Base-by-base conservation (phyloP, 495 filamentous ascomycete genomes). In the Hypoxylon lenormandii region DNA sequence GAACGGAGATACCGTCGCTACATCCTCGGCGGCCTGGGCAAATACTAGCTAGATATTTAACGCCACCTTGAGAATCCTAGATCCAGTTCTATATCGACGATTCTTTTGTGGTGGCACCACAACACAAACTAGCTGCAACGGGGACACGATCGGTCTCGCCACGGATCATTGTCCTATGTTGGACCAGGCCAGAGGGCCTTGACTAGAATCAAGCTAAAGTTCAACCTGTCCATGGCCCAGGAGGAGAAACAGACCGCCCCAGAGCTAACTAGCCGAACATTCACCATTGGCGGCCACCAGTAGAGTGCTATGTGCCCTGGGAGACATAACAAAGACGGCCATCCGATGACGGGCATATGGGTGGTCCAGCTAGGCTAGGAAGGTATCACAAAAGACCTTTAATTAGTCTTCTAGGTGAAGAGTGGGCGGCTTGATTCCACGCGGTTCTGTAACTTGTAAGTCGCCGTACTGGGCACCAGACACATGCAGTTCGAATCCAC, bases 221-320 rank as follows among this genome's bases (percentile, higher is more conserved):
- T 51, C 36, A 12, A 52, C 18, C 40, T 40, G 40, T 40, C 8
- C 19, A 19, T 15, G 3, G 30, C 36, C 26, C 19, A 37, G 38
- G 18, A 38, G 51, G 42, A 47, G 40, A 13, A 37, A 40, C 21
- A 51, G 19, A 22, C 28, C 55, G 49, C 23, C 62, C 37, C 46
- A 43, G 36, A 58, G 46, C 46, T 26, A 71, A 71, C 58, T 66
- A 57, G 68, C 68, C 68, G 68, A 66, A 28, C 51, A 71, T 48
- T 28, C 16, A 61, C 68, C 62, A 47, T 26, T 43, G 48, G 19
- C 7, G 52, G 57, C 12, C 45, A 59, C 56, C 40, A 47, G 48
- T 36, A 16, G 28, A 36, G 26, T n/a, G 40, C 26, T 49, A 47
- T 11, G 15, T 51, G 23, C 52, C 11, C 56, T 40, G 37, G 28